Conservation (phyloP, 2,329 filamentous ascomycete species). For the Fusarium azukiicola region DNA sequence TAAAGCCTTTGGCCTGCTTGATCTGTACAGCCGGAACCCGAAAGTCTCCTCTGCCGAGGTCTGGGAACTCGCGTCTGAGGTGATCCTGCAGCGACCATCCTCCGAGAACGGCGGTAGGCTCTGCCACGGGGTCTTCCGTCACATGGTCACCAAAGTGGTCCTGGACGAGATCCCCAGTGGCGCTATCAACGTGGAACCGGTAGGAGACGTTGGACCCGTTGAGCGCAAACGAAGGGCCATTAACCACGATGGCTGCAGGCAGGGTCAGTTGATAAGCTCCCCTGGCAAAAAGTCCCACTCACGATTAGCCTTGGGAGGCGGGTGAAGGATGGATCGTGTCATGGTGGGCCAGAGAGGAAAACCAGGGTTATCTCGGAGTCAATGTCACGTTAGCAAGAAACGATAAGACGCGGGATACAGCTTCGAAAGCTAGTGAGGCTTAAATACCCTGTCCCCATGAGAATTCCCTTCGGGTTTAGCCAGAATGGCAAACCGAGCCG, state of each 20-base stretch:
- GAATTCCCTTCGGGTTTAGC: background rate
- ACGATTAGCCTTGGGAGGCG: conserved; percentile 10
- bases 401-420: background rate
- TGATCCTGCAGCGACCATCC: conserved; percentile 78
- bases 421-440: background rate
- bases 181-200: conserved; percentile 80
- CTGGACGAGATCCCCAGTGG: conserved; percentile 76
- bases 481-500: conserved; percentile 10
- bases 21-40: conserved; percentile 81
- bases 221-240: conserved; percentile 77
- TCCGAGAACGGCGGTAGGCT: conserved; percentile 58
- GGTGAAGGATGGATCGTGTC: conserved; percentile 14
- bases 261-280: conserved; percentile 24
- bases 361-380: background rate
- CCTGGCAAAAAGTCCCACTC: too few species aligned
- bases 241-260: conserved; percentile 71
- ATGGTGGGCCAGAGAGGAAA: background rate
- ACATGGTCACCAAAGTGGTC: conserved; percentile 81
- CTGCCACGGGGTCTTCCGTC: conserved; percentile 71
- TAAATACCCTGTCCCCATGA: conserved; percentile 19
- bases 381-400: conserved; percentile 9
- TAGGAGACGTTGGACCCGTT: conserved; percentile 79
- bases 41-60: conserved; percentile 82
- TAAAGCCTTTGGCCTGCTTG: conserved; percentile 77
- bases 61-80: conserved; percentile 80